A percentile compares a stretch with the other conserved stretches of the same genome.
These are phyloP conservation scores for Asterionellopsis glacialis DNA, from an alignment of 108 stramenopile genomes.

Conservation along the genomic window DNA sequence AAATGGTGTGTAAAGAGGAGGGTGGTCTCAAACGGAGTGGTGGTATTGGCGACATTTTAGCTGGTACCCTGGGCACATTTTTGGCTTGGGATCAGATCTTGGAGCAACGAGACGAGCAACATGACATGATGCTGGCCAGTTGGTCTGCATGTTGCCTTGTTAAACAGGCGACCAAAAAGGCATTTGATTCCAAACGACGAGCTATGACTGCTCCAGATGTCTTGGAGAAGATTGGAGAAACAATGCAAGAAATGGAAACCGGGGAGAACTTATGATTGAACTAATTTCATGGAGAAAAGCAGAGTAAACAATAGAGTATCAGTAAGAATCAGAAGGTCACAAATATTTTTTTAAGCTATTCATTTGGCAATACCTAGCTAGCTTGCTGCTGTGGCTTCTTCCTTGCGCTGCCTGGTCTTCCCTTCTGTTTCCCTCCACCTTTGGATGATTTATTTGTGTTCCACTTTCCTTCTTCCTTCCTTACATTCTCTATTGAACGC, in stretches of 20 bases:
- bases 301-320: no score
- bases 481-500: constrained; percentile 55
- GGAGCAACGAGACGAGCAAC: constrained; percentile 12
- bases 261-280: not conserved
- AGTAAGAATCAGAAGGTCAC: no score
- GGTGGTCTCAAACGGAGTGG: constrained; percentile 93
- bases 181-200: constrained; percentile 65
- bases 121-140: constrained; percentile 42
- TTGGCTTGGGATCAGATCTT: constrained; percentile 74
- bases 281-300: no score
- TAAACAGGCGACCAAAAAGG: constrained; percentile 63
- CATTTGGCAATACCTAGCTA: no score
- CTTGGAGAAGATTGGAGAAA: constrained; percentile 54
- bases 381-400: not conserved
- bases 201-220: constrained; percentile 89
- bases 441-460: constrained; percentile 20
- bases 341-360: no score
- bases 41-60: constrained; percentile 95
- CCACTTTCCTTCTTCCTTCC: constrained; percentile 85
- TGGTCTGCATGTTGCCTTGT: constrained; percentile 77
- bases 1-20: constrained; percentile 58
- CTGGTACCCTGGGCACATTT: constrained; percentile 76
- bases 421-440: constrained; percentile 3
- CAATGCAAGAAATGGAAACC: constrained; percentile 50
- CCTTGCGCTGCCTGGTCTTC: not conserved